Conservation (phyloP, 345 rosid species). For the Arabis alpina region DNA sequence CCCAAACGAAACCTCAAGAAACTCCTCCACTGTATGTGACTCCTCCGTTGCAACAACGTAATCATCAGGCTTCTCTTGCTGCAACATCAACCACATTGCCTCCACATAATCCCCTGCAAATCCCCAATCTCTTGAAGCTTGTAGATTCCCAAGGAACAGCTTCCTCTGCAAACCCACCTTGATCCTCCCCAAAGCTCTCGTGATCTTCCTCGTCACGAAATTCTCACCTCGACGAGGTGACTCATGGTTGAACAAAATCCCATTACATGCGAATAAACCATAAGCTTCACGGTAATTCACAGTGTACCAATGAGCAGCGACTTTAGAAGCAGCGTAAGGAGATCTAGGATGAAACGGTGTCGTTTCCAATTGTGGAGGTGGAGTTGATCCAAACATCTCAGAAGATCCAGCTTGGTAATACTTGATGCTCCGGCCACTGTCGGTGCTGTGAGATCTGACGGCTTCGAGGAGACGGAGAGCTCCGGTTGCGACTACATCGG, state of each 20-base stretch:
- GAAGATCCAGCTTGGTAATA: constrained; percentile 97
- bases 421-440: constrained; percentile 67
- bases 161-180: constrained; percentile 84
- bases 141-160: constrained; percentile 79
- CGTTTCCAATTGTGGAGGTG: constrained; percentile 84
- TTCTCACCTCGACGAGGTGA: constrained; percentile 94
- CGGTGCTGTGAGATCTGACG: constrained; percentile 76
- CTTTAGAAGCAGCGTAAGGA: constrained; percentile 92
- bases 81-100: constrained; percentile 99
- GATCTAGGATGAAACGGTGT: constrained; percentile 95
- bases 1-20: constrained; percentile 80
- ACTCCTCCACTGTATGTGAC: constrained; percentile 88
- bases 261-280: constrained; percentile 86
- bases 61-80: constrained; percentile 90
- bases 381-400: constrained; percentile 95
- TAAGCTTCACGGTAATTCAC: constrained; percentile 95
- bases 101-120: constrained; percentile 95
- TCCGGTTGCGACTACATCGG: constrained; percentile 89
- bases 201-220: constrained; percentile 91
- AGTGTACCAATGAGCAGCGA: constrained; percentile 98
- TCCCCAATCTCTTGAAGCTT: constrained; percentile 95
- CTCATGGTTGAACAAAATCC: constrained; percentile 90
- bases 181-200: constrained; percentile 91
- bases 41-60: constrained; percentile 97
- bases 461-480: constrained; percentile 91